phyloP scores from a whole-genome alignment of 139 green algal species.

The Eudorina sp. region DNA sequence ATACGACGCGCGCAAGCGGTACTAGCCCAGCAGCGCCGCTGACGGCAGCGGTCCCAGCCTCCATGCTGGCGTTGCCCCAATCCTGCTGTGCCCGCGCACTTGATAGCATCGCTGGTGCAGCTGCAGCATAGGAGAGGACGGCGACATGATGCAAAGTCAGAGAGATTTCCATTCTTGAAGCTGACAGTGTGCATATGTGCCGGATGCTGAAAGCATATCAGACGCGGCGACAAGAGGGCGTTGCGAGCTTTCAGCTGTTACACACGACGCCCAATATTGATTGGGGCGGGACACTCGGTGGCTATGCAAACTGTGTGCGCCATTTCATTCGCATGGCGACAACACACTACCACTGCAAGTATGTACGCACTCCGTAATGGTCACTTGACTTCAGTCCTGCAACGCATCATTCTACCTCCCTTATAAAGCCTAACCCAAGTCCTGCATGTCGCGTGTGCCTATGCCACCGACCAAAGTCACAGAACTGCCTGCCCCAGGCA shows the following conservation, averaged over 20 bases:
- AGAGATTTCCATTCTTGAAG: too few relatives aligned
- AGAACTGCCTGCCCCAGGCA: too few relatives aligned
- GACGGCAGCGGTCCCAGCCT: not conserved
- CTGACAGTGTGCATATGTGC: not conserved
- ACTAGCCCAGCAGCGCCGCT: not conserved
- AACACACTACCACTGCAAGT: too few relatives aligned
- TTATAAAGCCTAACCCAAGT: too few relatives aligned
- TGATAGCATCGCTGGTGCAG: not conserved
- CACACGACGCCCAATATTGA: slow-evolving; percentile 1
- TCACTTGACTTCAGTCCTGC: too few relatives aligned
- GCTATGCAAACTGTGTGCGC: not conserved
- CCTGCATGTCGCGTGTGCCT: not conserved
- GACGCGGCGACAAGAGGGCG: too few relatives aligned
- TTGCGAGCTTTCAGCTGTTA: not conserved
- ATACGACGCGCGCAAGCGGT: not conserved
- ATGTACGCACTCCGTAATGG: too few relatives aligned
- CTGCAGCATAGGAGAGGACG: slow-evolving; percentile 14
- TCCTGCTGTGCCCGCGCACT: not conserved
- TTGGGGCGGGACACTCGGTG: not conserved
- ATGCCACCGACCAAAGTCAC: too few relatives aligned
- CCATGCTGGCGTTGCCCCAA: not conserved
- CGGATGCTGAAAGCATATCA: too few relatives aligned
- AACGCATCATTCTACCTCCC: too few relatives aligned
- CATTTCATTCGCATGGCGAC: too few relatives aligned
- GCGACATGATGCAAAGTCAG: not conserved